Conservation (phyloP, 768 basidiomycete species). For the Neoboletus brunneissimus region DNA sequence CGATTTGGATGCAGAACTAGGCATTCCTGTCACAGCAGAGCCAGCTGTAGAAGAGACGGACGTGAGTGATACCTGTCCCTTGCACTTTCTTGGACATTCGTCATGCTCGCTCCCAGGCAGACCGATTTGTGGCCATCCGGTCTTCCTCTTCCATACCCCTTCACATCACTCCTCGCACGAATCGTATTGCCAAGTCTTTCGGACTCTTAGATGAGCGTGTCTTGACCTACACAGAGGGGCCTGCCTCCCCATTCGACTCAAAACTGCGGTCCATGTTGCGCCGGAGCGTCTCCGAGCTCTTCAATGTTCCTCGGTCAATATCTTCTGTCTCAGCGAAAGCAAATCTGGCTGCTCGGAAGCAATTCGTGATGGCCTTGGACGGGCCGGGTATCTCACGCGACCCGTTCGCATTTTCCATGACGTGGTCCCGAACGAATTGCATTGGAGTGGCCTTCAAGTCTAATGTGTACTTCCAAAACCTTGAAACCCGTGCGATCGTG, state of each 20-base stretch:
- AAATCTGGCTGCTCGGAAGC: conserved; percentile 51
- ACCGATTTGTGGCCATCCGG: conserved; percentile 58
- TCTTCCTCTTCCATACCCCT: conserved; percentile 53
- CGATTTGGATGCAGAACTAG: conserved; percentile 37
- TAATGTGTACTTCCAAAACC: conserved; percentile 62
- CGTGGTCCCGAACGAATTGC: conserved; percentile 57
- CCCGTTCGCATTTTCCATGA: conserved; percentile 54
- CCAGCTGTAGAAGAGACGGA: conserved; percentile 25
- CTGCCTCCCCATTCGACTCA: conserved; percentile 33
- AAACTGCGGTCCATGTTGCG: conserved; percentile 49
- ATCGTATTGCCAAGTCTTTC: conserved; percentile 59
- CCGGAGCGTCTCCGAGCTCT: conserved; percentile 51
- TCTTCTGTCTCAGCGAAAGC: conserved; percentile 52
- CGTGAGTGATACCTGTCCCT: conserved; percentile 20
- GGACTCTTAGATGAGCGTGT: conserved; percentile 57
- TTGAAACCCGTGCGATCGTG: conserved; percentile 51
- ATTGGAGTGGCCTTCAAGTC: conserved; percentile 62
- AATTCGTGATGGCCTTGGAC: conserved; percentile 60
- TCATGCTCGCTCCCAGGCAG: conserved; percentile 39
- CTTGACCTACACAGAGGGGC: conserved; percentile 48
- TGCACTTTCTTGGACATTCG: background rate
- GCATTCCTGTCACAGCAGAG: conserved; percentile 15
- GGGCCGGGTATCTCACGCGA: conserved; percentile 58
- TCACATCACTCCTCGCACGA: conserved; percentile 63
- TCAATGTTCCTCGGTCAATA: conserved; percentile 31